Conservation (phyloP, 2,329 filamentous ascomycete genomes). For the Botrytis aclada region DNA sequence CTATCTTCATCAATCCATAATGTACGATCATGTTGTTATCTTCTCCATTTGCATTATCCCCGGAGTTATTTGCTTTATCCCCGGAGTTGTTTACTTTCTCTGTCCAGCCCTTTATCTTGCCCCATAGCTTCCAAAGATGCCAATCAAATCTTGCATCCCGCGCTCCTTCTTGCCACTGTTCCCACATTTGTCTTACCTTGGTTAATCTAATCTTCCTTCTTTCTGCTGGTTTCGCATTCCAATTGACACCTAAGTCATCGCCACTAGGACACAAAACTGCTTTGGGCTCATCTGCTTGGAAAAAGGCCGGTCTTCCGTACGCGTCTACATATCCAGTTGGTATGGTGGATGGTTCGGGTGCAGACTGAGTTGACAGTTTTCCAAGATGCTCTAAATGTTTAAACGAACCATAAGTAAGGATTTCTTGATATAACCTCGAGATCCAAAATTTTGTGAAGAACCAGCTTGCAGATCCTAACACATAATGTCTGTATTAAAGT, state of each 20-base stretch:
- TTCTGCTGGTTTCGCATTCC: not conserved
- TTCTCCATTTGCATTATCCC: not conserved
- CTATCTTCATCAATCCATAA: not conserved
- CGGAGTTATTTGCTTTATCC: not conserved
- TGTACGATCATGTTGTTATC: not conserved
- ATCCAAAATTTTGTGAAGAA: not conserved
- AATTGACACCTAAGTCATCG: not conserved
- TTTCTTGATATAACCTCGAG: not conserved
- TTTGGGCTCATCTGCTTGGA: too few species aligned
- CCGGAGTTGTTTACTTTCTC: not conserved
- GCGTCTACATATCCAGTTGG: not conserved
- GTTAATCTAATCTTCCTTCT: too few species aligned
- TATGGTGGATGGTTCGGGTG: too few species aligned
- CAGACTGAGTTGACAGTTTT: not conserved
- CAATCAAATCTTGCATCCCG: not conserved
- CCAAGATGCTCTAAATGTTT: not conserved
- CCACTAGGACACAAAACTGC: not conserved
- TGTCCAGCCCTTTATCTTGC: not conserved
- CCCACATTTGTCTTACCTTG: not conserved
- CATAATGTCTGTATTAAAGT: not conserved
- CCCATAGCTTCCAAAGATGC: not conserved
- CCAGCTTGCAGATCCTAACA: not conserved
- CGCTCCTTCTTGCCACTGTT: not conserved
- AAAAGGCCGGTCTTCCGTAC: not conserved
- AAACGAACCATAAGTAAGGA: not conserved